A percentile compares a stretch with the other conserved stretches of the same genome.
Conservation (phyloP, 2,329 filamentous ascomycete genomes). For the Ceratocystis smalleyi region DNA sequence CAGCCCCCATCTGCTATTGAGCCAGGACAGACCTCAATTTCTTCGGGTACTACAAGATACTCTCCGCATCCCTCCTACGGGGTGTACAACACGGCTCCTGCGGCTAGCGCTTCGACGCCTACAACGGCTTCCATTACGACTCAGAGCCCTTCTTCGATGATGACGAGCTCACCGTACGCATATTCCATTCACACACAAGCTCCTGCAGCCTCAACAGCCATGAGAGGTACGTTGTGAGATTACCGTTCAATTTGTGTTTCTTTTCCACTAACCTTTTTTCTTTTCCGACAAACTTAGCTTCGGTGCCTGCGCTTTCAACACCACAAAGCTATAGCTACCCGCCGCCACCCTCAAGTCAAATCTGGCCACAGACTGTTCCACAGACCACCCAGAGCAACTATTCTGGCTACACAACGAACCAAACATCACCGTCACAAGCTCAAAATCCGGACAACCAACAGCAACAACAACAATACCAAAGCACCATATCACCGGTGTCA, state of each 20-base stretch:
- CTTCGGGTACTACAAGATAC: conserved; percentile 31
- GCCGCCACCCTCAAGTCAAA: conserved; percentile 33
- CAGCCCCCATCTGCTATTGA: conserved; percentile 28
- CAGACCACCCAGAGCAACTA: conserved; percentile 44
- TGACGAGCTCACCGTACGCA: conserved; percentile 50
- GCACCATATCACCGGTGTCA: neutral
- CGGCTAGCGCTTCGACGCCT: conserved; percentile 32
- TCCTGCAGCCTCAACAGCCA: conserved; percentile 54
- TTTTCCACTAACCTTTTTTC: conserved; percentile 32
- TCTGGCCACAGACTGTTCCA: conserved; percentile 49
- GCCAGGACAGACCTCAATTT: conserved; percentile 15
- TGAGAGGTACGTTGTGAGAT: conserved; percentile 42
- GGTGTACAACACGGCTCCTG: conserved; percentile 26
- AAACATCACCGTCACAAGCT: neutral
- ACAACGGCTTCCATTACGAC: conserved; percentile 18
- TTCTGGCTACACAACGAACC: conserved; percentile 40
- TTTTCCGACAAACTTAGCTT: conserved; percentile 41
- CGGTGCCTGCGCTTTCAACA: conserved; percentile 33
- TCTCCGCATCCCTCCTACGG: conserved; percentile 37
- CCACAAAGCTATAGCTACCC: conserved; percentile 48
- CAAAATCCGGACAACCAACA: neutral
- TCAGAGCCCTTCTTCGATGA: conserved; percentile 52
- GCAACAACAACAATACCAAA: neutral
- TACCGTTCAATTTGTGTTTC: neutral
- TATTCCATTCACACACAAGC: conserved; percentile 57